phyloP scores from a whole-genome alignment of 257 asterid genomes.

The Craterostigma plantagineum region DNA sequence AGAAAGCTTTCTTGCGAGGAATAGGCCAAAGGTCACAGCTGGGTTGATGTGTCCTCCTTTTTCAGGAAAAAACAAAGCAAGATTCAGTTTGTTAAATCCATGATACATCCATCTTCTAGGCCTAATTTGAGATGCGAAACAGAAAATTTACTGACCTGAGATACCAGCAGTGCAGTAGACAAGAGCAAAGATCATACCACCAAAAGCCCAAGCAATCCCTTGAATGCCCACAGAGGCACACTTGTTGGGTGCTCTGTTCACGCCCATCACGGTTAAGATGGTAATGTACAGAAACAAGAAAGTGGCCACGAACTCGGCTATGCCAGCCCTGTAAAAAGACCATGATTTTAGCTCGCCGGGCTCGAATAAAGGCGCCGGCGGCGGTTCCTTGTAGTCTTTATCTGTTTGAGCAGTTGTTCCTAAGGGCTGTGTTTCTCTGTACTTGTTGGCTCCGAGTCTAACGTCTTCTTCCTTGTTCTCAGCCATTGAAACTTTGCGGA shows the following conservation, averaged over 20 bases:
- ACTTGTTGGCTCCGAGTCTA: constrained; percentile 37
- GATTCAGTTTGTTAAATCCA: neutral
- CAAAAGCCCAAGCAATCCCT: constrained; percentile 60
- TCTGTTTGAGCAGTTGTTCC: constrained; percentile 48
- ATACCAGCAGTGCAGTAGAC: constrained; percentile 67
- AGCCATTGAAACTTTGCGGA: no score
- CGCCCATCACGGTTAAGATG: constrained; percentile 47
- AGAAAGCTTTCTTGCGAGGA: constrained; percentile 50
- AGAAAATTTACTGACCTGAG: constrained; percentile 23
- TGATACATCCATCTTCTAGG: no score
- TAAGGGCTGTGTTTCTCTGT: constrained; percentile 26
- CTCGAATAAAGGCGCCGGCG: constrained; percentile 48
- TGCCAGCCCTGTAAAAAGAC: constrained; percentile 55
- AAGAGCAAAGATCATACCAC: constrained; percentile 58
- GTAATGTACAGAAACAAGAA: constrained; percentile 43
- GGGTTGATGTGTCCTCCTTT: constrained; percentile 71
- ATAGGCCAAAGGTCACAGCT: constrained; percentile 49
- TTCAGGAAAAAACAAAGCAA: neutral
- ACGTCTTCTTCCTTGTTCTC: constrained; percentile 55
- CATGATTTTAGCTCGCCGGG: constrained; percentile 40
- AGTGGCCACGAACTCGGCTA: constrained; percentile 53
- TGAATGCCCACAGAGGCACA: constrained; percentile 40
- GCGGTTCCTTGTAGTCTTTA: constrained; percentile 46
- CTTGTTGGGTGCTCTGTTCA: constrained; percentile 16
- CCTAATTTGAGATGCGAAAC: neutral